Base-by-base conservation (phyloP, 371 early-diverging fungal genomes). In the Dichotomocladium elegans region DNA sequence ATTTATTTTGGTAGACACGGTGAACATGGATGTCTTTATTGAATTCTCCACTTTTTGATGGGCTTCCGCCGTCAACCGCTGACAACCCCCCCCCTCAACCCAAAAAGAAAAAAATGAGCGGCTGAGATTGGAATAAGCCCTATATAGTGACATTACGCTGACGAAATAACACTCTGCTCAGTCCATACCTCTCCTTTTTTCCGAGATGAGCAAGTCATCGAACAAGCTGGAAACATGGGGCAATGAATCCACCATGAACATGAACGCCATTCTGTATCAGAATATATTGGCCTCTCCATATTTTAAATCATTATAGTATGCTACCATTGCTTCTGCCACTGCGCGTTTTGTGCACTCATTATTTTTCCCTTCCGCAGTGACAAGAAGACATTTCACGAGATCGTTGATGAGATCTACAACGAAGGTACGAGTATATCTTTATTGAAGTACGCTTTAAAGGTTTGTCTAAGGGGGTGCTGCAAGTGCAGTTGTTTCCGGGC, bases 201-300 rank as follows among this genome's bases (percentile, higher is more conserved):
- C n/a, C n/a, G n/a, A n/a, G n/a, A n/a, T n/a, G n/a, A n/a, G n/a
- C n/a, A n/a, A n/a, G n/a, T n/a, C n/a, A 41, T 66, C 63, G 47
- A 87, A 87, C 56, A 68, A 56, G 24, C 58, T 90, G 24, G 89
- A 88, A 44, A 90, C 90, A 19, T 81, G 81, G 70, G 91, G 91
- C 24, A 91, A 88, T 58, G 88, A 82, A 50, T 65, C 71, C 41
- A 91, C 88, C 25, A 94, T 91, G 92, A 94, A 94, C 65, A 63
- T 91, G 64, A 90, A 91, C 66, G 80, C 85, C 17, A 74, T 91
- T 49, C 69, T 89, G 26, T 83, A 85, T 49, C 82, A 84, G 48
- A 89, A 88, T 55, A 87, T 88, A 52, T 57, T 79, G 26, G 80
- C 78, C 6, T 89, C 88, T 3, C 83, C 81, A 14, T 89, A 89